Conservation (phyloP, 176 grass and related monocot genomes). For the Pontederia paniculata region DNA sequence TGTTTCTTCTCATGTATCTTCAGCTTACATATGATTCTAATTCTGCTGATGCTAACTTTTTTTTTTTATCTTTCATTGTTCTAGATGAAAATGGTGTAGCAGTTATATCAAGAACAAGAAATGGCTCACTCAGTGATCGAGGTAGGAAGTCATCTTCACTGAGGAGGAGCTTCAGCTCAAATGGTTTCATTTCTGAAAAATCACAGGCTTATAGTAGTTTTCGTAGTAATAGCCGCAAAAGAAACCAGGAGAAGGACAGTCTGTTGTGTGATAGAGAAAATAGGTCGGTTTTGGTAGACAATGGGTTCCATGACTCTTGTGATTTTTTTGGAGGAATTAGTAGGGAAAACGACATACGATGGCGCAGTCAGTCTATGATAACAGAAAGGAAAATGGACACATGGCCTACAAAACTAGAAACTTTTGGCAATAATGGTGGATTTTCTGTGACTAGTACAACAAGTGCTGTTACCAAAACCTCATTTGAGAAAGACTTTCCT, state of each 20-base stretch:
- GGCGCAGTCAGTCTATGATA: constrained; percentile 21
- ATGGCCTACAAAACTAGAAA: constrained; percentile 33
- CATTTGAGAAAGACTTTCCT: constrained; percentile 63
- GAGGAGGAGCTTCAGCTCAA: constrained; percentile 32
- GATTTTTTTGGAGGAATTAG: constrained; percentile 34
- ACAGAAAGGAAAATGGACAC: constrained; percentile 19
- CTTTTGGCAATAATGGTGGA: constrained; percentile 25
- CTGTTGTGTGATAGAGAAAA: constrained; percentile 34
- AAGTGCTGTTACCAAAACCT: constrained; percentile 12
- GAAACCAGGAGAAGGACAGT: constrained; percentile 34
- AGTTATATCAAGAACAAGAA: constrained; percentile 25
- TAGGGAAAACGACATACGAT: constrained; percentile 40
- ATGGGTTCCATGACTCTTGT: constrained; percentile 25
- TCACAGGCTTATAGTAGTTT: constrained; percentile 54
- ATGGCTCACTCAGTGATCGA: constrained; percentile 16
- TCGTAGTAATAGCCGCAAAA: constrained; percentile 39
- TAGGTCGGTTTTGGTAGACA: constrained; percentile 32
- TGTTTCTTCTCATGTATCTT: constrained; percentile 16
- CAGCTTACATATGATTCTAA: constrained; percentile 12
- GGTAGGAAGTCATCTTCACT: constrained; percentile 29
- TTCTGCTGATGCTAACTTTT: constrained; percentile 15
- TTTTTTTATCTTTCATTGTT: not conserved
- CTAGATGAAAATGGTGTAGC: constrained; percentile 37
- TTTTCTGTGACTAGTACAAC: constrained; percentile 27
- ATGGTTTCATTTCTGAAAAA: constrained; percentile 26